Base-by-base conservation (phyloP, 1,139 yeast genomes). In the Blastobotrys capitulatus region DNA sequence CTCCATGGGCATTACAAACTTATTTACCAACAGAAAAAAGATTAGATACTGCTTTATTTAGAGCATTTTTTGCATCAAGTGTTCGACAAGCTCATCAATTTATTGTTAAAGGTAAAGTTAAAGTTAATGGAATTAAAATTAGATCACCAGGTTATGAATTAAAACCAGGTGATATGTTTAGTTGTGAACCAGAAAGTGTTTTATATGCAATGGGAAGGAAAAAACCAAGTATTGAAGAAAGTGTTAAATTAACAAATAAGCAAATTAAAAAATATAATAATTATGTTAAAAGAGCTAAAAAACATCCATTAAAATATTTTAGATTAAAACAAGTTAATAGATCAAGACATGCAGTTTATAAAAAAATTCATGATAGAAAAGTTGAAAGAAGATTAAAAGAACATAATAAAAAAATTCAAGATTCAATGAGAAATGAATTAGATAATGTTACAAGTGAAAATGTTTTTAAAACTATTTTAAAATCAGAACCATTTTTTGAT, bases 31-130 rank as follows among this genome's bases (percentile, higher is more conserved):
- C 94, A 54, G 98, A 92, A 66, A 85, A 84, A 65, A 76, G 98
- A 64, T 76, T 92, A 38, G 98, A 92, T 65, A 79, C 84, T 64
- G 97, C 97, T 1, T 62, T 92, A 12, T 92, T 87, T 71, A 80
- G 98, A 68, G 76, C 97, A 35, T 77, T 92, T 85, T 90, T 92
- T 72, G 96, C 98, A 4, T 80, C 96, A 6, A 86, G 96, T 7
- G 80, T 88, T 7, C 82, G 97, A 74, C 97, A 92, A 69, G 96
- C 98, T 1, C 80, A 96, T 58, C 90, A 86, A 65, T 89, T 86
- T 62, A 83, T 92, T 53, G 70, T 86, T 26, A 82, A 82, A 47
- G 96, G 96, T 0, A 76, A 83, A 58, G 98, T 92, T 16, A 73
- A 75, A 56, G 97, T 92, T 34, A 92, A 92, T 64, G 97, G 96